Conservation (phyloP, 1,284 basidiomycete species). For the Moniliophthora roreri region DNA sequence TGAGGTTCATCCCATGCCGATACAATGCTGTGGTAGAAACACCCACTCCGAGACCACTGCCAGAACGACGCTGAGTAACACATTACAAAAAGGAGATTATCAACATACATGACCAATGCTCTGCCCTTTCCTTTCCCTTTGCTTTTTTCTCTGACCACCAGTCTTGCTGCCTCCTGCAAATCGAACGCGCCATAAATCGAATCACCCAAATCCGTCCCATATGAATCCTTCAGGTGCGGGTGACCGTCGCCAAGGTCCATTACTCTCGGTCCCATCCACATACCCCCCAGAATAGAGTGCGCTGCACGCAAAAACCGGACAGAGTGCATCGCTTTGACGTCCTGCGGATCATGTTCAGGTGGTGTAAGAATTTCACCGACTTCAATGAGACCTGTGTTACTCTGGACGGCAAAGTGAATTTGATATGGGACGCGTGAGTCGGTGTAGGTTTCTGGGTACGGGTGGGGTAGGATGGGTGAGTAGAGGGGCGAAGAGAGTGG, state of each 20-base stretch:
- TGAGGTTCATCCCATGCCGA: constrained; percentile 65
- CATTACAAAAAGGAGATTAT: constrained; percentile 7
- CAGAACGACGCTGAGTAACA: neutral
- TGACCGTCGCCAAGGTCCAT: constrained; percentile 37
- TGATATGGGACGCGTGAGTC: constrained; percentile 57
- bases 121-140: constrained; percentile 38
- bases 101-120: constrained; percentile 71
- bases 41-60: constrained; percentile 84
- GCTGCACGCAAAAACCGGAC: constrained; percentile 84
- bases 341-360: constrained; percentile 16
- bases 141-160: constrained; percentile 49
- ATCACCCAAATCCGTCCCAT: constrained; percentile 59
- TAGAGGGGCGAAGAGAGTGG: constrained; percentile 35
- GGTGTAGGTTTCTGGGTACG: constrained; percentile 49
- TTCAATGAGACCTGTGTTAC: constrained; percentile 75
- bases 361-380: constrained; percentile 70
- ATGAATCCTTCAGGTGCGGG: constrained; percentile 47
- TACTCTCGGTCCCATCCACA: constrained; percentile 70
- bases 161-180: constrained; percentile 78
- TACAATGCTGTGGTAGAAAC: constrained; percentile 75
- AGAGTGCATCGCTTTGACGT: constrained; percentile 38
- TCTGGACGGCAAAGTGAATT: constrained; percentile 69
- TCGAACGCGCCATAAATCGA: constrained; percentile 86
- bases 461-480: constrained; percentile 57
- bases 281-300: constrained; percentile 86